phyloP scores from a whole-genome alignment of 495 filamentous ascomycete genomes.

The Arthonia radiata region DNA sequence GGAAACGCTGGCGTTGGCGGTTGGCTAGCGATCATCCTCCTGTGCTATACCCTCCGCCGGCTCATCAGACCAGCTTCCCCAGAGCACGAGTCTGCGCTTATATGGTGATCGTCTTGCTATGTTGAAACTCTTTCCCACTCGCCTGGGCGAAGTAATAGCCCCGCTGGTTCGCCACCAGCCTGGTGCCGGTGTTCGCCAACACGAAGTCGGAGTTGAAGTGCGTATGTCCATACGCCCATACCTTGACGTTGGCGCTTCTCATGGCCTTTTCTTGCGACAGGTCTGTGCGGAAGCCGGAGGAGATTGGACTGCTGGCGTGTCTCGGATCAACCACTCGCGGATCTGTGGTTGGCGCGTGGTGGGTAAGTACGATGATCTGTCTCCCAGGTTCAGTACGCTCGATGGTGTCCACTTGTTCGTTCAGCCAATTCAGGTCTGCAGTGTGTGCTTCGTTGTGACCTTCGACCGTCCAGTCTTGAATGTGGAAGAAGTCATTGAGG shows the following conservation, averaged over 20 bases:
- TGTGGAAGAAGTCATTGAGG: constrained; percentile 26
- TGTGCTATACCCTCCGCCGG: no score
- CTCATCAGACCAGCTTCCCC: no score
- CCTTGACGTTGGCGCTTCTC: constrained; percentile 16
- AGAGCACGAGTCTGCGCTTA: no score
- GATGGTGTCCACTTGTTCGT: constrained; percentile 18
- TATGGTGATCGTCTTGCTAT: no score
- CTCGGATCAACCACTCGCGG: constrained; percentile 15
- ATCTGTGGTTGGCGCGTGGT: constrained; percentile 23
- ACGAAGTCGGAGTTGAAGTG: constrained; percentile 25
- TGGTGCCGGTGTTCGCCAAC: constrained; percentile 4
- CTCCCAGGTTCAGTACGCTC: constrained; percentile 12
- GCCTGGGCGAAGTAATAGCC: constrained; percentile 3
- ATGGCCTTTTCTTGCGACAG: constrained; percentile 20
- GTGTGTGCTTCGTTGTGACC: constrained; percentile 17
- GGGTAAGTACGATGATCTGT: constrained; percentile 24
- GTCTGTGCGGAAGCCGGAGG: constrained; percentile 22
- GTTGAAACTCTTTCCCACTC: no score
- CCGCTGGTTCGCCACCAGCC: constrained; percentile 5
- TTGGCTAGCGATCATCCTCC: no score
- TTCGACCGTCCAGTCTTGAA: constrained; percentile 21
- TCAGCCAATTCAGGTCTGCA: constrained; percentile 25
- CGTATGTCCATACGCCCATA: constrained; percentile 34
- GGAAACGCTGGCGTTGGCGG: no score
- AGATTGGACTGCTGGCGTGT: constrained; percentile 17